These are phyloP conservation scores for Lophium mytilinum DNA, from an alignment of 495 filamentous ascomycete species.

Conservation along the genomic window DNA sequence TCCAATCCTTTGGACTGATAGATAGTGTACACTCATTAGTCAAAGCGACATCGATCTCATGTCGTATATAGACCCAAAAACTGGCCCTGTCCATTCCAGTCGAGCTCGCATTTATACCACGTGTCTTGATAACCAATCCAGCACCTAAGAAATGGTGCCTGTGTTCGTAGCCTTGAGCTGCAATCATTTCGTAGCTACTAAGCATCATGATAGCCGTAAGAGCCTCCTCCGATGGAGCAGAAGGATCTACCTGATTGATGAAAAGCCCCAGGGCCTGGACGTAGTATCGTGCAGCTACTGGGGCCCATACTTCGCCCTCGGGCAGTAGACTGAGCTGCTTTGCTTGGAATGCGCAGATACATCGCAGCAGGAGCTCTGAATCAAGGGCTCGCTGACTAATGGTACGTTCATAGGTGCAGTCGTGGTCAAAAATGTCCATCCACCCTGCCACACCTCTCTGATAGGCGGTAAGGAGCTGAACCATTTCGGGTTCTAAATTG, in stretches of 20 bases:
- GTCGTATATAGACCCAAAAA: conserved; percentile 28
- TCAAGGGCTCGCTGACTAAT: conserved; percentile 12
- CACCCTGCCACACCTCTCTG: conserved; percentile 18
- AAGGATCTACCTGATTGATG: conserved; percentile 8
- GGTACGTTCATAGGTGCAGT: conserved; percentile 16
- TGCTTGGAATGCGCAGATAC: conserved; percentile 21
- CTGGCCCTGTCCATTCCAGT: conserved; percentile 18
- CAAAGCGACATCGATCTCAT: conserved; percentile 24
- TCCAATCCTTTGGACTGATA: conserved; percentile 14
- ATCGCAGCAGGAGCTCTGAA: conserved; percentile 17
- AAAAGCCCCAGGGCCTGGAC: conserved; percentile 16
- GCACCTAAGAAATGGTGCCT: conserved; percentile 18
- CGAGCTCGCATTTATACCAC: conserved; percentile 9
- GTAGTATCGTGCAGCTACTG: conserved; percentile 19
- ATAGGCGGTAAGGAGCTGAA: conserved; percentile 9
- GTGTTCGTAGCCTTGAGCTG: conserved; percentile 15
- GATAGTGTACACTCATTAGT: conserved; percentile 17
- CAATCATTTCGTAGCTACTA: conserved; percentile 26
- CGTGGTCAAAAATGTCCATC: conserved; percentile 26
- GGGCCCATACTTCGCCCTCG: conserved; percentile 8
- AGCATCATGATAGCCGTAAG: conserved; percentile 25
- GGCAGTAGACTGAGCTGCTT: conserved; percentile 20
- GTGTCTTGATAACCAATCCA: conserved; percentile 13
- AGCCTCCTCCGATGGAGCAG: conserved; percentile 4
- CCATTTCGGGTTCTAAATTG: conserved; percentile 13